Conservation (phyloP, 768 basidiomycete species). For the Saitozyma podzolica region DNA sequence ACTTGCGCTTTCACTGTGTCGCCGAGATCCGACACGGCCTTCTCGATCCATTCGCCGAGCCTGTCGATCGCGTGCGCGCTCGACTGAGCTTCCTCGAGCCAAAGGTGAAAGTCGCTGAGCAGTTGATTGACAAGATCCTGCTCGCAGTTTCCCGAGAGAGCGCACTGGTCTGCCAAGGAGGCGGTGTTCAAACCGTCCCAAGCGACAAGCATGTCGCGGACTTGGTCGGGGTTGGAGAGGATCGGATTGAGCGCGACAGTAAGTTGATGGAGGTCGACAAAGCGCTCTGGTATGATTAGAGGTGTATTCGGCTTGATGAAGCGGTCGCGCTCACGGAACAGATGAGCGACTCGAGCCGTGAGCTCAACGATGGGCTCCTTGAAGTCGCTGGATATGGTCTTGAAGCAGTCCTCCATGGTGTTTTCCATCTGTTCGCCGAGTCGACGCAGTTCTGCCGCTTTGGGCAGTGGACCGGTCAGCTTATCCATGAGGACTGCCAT, state of each 20-base stretch:
- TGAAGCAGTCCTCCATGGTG: constrained; percentile 19
- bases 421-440: constrained; percentile 25
- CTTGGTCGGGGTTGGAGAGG: constrained; percentile 18
- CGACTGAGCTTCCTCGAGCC: constrained; percentile 15
- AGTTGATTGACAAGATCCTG: constrained; percentile 86
- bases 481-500: constrained; percentile 18
- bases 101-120: constrained; percentile 19
- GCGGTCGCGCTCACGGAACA: constrained; percentile 30
- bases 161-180: constrained; percentile 25
- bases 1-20: constrained; percentile 5
- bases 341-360: constrained; percentile 26
- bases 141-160: constrained; percentile 26
- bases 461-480: constrained; percentile 6
- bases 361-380: constrained; percentile 30
- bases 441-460: constrained; percentile 11
- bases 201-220: constrained; percentile 22
- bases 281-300: constrained; percentile 22
- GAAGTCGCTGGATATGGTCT: constrained; percentile 16
- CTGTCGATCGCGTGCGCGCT: constrained; percentile 9
- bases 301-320: not conserved
- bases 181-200: constrained; percentile 30
- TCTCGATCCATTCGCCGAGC: constrained; percentile 25
- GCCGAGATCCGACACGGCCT: constrained; percentile 13
- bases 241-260: constrained; percentile 28
- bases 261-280: constrained; percentile 33